Base-by-base conservation (phyloP, 306 rosid genomes). In the Boehmeria nivea region DNA sequence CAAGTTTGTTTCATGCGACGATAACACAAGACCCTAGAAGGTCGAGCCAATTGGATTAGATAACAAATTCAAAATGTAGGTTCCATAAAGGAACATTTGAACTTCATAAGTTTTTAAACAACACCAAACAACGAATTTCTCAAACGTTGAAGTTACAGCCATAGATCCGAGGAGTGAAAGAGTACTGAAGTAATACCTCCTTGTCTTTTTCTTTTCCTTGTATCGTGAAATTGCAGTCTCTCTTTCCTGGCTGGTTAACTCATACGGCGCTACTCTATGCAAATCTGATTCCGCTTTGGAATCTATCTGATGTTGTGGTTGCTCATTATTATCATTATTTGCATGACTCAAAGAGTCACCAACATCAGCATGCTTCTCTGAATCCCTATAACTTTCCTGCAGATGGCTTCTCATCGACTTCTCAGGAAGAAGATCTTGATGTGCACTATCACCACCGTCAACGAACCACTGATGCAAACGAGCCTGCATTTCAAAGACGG, bases 201-300 rank as follows among this genome's bases (percentile, higher is more conserved):
- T 83, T 24, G 93, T 76, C 78, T 78, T 85, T 80, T 74, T 89
- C 81, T 89, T 89, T 78, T 83, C 87, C 78, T 89, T 89, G 79
- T 89, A 89, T 26, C 97, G 82, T 47, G 81, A 71, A 42, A 89
- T 67, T 17, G 97, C 95, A 23, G 87, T 78, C 73, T 85, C 95
- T 63, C 97, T 74, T 42, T 83, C 84, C 69, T 78, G 89, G 61
- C 73, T 81, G 10, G 65, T 65, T 57, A 83, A 45, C 51, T 88
- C 96, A 65, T 74, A 68, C 43, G 78, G 26, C 36, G 56, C 63
- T 33, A 74, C 73, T 64, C 54, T 89, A 0, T 72, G 79, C 57
- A 70, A 44, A 34, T 72, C 74, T 36, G 75, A 17, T 13, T 61
- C 17, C 36, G 65, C 44, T 39, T 75, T 85, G 45, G 68, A 66